Conservation (phyloP, 2,329 filamentous ascomycete genomes). For the Fusarium vanettenii region DNA sequence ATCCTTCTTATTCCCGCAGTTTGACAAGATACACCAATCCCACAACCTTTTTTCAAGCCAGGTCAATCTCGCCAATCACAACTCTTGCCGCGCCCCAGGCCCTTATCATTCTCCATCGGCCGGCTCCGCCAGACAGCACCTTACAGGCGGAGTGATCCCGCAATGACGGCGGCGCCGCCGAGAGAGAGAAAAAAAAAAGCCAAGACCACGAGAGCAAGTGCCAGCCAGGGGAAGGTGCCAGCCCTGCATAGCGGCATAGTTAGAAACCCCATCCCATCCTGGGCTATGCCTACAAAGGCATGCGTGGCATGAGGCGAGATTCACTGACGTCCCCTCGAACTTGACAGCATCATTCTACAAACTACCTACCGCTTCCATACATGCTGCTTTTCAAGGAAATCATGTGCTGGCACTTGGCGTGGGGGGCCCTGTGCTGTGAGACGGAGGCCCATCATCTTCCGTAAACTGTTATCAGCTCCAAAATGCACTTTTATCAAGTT, state of each 20-base stretch:
- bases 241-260: neutral
- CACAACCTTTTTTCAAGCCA: neutral
- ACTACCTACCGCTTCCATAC: neutral
- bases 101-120: constrained; percentile 21
- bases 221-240: neutral
- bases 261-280: neutral
- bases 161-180: constrained; percentile 14
- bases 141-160: constrained; percentile 6
- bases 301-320: neutral
- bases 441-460: neutral
- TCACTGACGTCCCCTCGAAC: neutral
- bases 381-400: neutral
- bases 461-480: neutral
- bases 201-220: neutral
- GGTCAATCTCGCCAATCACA: constrained; percentile 21
- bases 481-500: constrained; percentile 1
- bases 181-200: neutral
- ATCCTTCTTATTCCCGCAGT: constrained; percentile 4
- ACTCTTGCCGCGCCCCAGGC: constrained; percentile 12
- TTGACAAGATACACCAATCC: constrained; percentile 8
- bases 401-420: constrained; percentile 2
- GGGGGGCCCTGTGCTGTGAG: neutral
- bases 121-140: constrained; percentile 38
- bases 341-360: neutral
- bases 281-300: neutral